Evolutionary conservation across 2,329 filamentous ascomycete species (phyloP), one percentile per base, ranked within the genome.

Genomic region (Claviceps sp.): DNA sequence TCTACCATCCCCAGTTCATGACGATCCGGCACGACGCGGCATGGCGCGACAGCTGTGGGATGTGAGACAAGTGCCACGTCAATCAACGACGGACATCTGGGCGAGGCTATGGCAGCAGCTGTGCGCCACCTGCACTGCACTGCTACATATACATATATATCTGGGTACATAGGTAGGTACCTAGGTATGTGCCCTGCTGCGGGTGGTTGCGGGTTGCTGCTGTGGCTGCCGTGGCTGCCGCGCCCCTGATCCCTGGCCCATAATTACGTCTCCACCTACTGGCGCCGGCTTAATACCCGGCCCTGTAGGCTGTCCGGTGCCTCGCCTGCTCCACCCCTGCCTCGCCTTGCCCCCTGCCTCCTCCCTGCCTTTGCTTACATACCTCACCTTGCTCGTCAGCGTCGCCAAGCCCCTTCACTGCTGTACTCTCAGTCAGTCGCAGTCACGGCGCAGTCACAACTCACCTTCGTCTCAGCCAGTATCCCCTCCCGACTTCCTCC

Each of bases 391-490:
- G 13, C 20, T 47, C 45, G 46, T 24, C 46, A 37, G 46, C 46
- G 45, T 47, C 41, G 49, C 49, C 24, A 22, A 34, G 30, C 40
- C n/a, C 42, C 20, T 26, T 46, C 44, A 46, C 24, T 8, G 44
- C 26, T n/a, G 44, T 44, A 22, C 6, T 46, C 47, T 1, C 47
- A 24, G 16, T 55, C 57, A 57, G 59, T 56, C 55, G 55, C 55
- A 44, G 41, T 47, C 65, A 57, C 65, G 59, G 55, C 55, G 55
- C 55, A 44, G 41, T 47, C 65, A 57, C 65, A 63, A 57, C 30
- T 65, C 63, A 54, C 62, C 65, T 54, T 67, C 66, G 59, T 65
- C 65, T 58, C 65, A 67, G 57, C 63, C 66, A 51, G 59, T 40
- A 50, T 52, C 66, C 48, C 61, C 61, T 37, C 59, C 57, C 48